Base-by-base conservation (phyloP, 2,329 filamentous ascomycete genomes). In the Fusarium oligoseptatum region DNA sequence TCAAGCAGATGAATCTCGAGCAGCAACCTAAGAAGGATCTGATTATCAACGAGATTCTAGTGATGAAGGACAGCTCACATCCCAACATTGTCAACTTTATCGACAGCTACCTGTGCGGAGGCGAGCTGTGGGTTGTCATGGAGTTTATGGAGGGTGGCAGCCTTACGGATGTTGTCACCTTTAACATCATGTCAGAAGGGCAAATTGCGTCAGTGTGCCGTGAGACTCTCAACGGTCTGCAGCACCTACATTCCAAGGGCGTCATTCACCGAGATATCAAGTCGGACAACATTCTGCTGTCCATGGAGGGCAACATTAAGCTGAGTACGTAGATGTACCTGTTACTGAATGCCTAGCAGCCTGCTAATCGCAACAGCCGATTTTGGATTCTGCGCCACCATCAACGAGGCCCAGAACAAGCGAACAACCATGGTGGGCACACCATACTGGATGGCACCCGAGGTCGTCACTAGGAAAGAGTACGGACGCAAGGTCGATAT, bases 21-120 rank as follows among this genome's bases (percentile, higher is more conserved):
- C 94, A 98, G 84, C 97, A 99, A 80, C 97, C 97, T 3, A 98
- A 98, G 89, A 99, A 99, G 84, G 97, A 99, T 79, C 87, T 98
- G 58, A 99, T 99, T 80, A 98, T 99, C 84, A 99, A 99, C 83
- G 97, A 99, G 82, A 99, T 99, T 76, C 85, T 99, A 68, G 97
- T 99, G 68, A 99, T 99, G 97, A 98, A 97, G 86, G 97, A 98
- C 80, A 98, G 95, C 87, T 97, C 94, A 68, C 97, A 99, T 82
- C 96, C 95, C 79, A 98, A 98, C 82, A 97, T 99, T 84, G 97
- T 99, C 84, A 99, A 99, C 84, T 99, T 98, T 84, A 96, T 98
- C 85, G 97, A 98, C 86, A 98, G 95, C 82, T 98, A 95, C 83
- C 88, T 99, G 12, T 93, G 95, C 67, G 90, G 91, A 14, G 94